These are phyloP conservation scores for Neonectria hederae DNA, from an alignment of 2,329 filamentous ascomycete genomes.

Conservation along the genomic window DNA sequence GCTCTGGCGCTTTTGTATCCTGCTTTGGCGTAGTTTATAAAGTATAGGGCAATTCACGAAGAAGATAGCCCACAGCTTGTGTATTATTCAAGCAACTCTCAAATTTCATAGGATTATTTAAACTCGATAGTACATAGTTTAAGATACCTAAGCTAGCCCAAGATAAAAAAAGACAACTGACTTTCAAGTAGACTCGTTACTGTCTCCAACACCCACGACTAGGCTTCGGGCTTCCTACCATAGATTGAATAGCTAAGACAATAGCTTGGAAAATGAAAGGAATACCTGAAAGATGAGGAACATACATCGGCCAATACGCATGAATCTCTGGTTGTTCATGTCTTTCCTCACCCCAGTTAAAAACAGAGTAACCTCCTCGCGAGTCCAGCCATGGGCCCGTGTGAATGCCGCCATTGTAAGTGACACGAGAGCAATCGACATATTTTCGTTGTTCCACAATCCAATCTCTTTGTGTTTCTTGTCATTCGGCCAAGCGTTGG, in stretches of 20 bases:
- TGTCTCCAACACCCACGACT: no score
- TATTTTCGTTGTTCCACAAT: conserved; percentile 15
- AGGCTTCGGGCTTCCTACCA: not conserved
- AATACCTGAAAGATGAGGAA: not conserved
- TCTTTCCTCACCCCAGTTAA: conserved; percentile 26
- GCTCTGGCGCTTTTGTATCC: not conserved
- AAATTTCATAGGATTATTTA: no score
- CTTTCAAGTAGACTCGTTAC: no score
- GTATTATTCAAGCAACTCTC: no score
- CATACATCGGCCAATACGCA: conserved; percentile 30
- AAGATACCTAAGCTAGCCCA: no score
- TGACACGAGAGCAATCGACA: not conserved
- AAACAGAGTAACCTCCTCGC: conserved; percentile 17
- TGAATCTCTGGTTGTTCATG: conserved; percentile 18
- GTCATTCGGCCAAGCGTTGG: conserved; percentile 21
- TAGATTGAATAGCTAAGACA: not conserved
- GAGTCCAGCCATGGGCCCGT: conserved; percentile 22
- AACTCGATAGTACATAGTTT: no score
- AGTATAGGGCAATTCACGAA: no score
- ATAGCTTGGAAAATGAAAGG: not conserved
- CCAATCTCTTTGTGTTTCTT: conserved; percentile 11
- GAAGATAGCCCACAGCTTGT: no score
- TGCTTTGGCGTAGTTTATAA: no score
- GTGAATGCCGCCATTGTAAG: conserved; percentile 19
- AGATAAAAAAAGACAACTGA: no score